phyloP scores from a whole-genome alignment of 805 yeast genomes.

The Lipomyces orientalis region DNA sequence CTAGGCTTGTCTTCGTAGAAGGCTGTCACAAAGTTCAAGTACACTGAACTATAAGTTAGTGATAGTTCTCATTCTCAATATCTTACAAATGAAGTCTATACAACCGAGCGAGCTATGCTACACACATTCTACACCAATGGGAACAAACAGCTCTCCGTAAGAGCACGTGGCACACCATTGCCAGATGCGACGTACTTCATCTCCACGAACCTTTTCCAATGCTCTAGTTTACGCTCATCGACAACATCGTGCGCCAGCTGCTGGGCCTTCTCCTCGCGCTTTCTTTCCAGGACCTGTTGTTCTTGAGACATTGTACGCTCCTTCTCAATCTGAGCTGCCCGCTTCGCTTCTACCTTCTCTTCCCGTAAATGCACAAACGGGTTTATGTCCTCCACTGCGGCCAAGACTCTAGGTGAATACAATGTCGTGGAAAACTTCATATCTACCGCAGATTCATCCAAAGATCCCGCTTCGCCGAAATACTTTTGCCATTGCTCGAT shows the following conservation, averaged over 20 bases:
- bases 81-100: conserved; percentile 5
- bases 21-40: not conserved
- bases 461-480: not conserved
- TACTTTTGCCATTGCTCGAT: not conserved
- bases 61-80: not conserved
- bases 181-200: conserved; percentile 18
- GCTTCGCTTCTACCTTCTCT: not conserved
- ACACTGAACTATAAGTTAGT: not conserved
- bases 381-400: not conserved
- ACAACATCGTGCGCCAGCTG: not conserved
- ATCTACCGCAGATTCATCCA: not conserved
- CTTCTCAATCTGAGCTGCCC: not conserved
- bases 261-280: not conserved
- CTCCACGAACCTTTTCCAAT: conserved; percentile 30
- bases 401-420: not conserved
- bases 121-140: conserved; percentile 11
- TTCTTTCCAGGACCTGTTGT: not conserved
- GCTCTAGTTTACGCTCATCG: conserved; percentile 21
- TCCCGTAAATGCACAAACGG: not conserved
- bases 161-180: conserved; percentile 26
- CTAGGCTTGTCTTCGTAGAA: not conserved
- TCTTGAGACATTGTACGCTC: not conserved
- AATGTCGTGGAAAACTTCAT: not conserved
- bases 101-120: not conserved
- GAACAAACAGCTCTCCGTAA: conserved; percentile 19